Evolutionary conservation across 2,329 filamentous ascomycete genomes (phyloP).

Genomic region (Atkinsonella hypoxylon): DNA sequence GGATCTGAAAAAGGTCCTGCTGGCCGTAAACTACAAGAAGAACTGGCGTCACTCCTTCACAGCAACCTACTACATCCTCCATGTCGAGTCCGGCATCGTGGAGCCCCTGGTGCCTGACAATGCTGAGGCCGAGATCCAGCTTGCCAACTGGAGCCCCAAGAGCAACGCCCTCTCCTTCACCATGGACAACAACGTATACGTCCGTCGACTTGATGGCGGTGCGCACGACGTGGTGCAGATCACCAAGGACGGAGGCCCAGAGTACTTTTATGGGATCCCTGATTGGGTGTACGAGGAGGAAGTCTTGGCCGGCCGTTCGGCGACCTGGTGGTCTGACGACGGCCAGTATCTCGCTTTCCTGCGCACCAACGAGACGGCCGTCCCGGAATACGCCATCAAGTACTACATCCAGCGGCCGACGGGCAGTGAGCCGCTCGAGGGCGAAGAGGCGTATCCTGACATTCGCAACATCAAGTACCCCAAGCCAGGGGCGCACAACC

Average conservation of each 20-base stretch:
- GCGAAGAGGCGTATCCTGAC: slow-evolving; percentile 83
- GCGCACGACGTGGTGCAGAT: slow-evolving; percentile 54
- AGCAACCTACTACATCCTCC: slow-evolving; percentile 81
- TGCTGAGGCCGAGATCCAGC: slow-evolving; percentile 56
- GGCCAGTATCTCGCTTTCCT: slow-evolving; percentile 85
- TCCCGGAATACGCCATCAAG: slow-evolving; percentile 85
- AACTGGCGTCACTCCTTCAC: slow-evolving; percentile 89
- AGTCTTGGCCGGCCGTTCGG: slow-evolving; percentile 59
- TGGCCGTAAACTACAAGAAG: slow-evolving; percentile 58
- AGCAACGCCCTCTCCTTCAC: slow-evolving; percentile 87
- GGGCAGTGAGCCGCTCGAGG: slow-evolving; percentile 49
- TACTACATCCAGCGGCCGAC: slow-evolving; percentile 87
- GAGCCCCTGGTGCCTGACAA: slow-evolving; percentile 66
- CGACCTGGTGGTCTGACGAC: slow-evolving; percentile 91
- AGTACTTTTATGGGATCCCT: slow-evolving; percentile 90
- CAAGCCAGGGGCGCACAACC: slow-evolving; percentile 89
- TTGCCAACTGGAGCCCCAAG: slow-evolving; percentile 80
- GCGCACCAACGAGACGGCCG: slow-evolving; percentile 82
- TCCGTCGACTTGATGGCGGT: slow-evolving; percentile 45
- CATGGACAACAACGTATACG: slow-evolving; percentile 76
- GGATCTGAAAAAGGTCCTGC: slow-evolving; percentile 73
- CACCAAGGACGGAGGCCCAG: slow-evolving; percentile 73
- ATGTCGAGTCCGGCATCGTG: slow-evolving; percentile 67
- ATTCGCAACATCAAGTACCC: slow-evolving; percentile 92
- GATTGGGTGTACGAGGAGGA: slow-evolving; percentile 88